Base-by-base conservation (phyloP, 1,284 basidiomycete species). In the Apiotrichum sp. region DNA sequence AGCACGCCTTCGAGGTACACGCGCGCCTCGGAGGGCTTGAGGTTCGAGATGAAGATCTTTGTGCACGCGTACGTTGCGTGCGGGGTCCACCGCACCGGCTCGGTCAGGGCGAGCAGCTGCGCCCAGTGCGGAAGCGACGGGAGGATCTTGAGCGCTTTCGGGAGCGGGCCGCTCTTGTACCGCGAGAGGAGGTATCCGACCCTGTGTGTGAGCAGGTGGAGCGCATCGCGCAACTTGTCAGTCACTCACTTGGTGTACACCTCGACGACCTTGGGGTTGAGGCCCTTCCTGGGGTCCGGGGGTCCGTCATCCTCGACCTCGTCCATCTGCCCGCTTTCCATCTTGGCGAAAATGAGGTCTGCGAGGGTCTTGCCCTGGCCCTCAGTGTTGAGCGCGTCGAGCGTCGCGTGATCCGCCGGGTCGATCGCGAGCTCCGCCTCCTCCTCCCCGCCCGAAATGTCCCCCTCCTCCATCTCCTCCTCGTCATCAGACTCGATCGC, bases 71-170 rank as follows among this genome's bases (percentile, higher is more conserved):
- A 86, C 53, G 90, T 92, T 2, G 93, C 93, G 75, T 98, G 93
- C 0, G 96, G 89, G 0, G 91, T 91, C 96, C 96, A 98, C 66
- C 85, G 83, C 74, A 91, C 86, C 0, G 96, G 96, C 59, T 83
- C 81, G 16, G 96, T 98, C 51, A 98, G 83, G 34, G 95, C 92
- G 51, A 99, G 84, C 60, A 98, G 86, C 53, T 92, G 88, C 7
- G 93, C 93, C 96, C 96, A 99, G 62, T 90, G 87, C 6, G 91
- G 89, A 29, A 98, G 84, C 5, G 93, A 90, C 3, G 96, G 96
- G 35, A 99, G 88, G 57, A 99, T 91, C 80, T 98, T 98, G 84
- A 99, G 95, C 1, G 93, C 83, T 79, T 98, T 98, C 16, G 96
- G 96, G 0, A 99, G 81, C 1, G 93, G 87, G 2, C 95, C 95